Percentiles rank a stretch among this genome's conserved stretches.
phyloP scores from a whole-genome alignment of 805 yeast genomes.

The Sugiyamaella chiloensis region DNA sequence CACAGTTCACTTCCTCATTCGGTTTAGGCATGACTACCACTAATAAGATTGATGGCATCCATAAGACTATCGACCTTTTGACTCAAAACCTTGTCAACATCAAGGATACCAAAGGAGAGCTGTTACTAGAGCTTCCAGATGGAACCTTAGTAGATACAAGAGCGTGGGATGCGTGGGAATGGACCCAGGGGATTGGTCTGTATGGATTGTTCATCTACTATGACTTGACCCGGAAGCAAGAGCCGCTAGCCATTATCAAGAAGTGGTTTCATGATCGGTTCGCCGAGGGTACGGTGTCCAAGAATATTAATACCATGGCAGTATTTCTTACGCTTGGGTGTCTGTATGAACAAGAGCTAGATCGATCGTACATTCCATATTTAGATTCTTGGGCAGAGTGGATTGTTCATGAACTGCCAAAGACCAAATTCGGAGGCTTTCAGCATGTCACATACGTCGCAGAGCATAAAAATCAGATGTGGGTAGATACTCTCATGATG shows the following conservation, averaged over 20 bases:
- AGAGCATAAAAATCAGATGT: conserved; percentile 31
- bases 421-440: conserved; percentile 37
- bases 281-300: conserved; percentile 34
- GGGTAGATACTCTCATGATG: conserved; percentile 36
- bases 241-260: conserved; percentile 27
- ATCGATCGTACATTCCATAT: conserved; percentile 26
- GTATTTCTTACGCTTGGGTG: conserved; percentile 36
- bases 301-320: conserved; percentile 38
- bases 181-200: conserved; percentile 41
- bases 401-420: conserved; percentile 34
- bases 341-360: conserved; percentile 31
- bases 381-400: conserved; percentile 38
- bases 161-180: conserved; percentile 43
- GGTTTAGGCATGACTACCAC: background rate
- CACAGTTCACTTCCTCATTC: too few species aligned
- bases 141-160: conserved; percentile 38
- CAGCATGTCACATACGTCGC: conserved; percentile 37
- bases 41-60: background rate
- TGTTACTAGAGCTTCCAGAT: conserved; percentile 31
- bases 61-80: conserved; percentile 6
- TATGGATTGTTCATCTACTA: conserved; percentile 40
- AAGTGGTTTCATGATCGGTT: conserved; percentile 35
- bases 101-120: conserved; percentile 34
- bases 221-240: conserved; percentile 29
- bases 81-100: conserved; percentile 32